These are phyloP conservation scores for Cucumis variabilis DNA, from an alignment of 331 rosid genomes.

Conservation along the genomic window DNA sequence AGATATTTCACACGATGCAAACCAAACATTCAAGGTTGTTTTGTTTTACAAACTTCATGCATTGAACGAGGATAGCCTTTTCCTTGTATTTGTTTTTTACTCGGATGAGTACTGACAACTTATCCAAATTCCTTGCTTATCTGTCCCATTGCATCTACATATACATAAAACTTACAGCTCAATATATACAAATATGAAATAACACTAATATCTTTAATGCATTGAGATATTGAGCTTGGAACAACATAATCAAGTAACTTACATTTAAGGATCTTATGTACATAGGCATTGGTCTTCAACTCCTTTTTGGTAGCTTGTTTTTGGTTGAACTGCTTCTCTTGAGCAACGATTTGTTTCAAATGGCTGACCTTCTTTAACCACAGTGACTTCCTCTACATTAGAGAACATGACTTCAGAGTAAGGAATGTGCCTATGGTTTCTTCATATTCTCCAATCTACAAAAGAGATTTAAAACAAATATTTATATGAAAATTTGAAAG, in stretches of 20 bases:
- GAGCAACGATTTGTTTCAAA: conserved; percentile 65
- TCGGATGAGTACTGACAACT: no score
- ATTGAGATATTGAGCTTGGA: conserved; percentile 28
- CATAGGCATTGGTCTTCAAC: conserved; percentile 54
- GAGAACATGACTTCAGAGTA: not conserved
- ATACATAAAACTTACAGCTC: not conserved
- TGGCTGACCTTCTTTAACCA: conserved; percentile 70
- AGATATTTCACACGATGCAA: no score
- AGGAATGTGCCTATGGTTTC: conserved; percentile 74
- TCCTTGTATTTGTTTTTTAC: no score
- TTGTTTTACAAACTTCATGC: no score
- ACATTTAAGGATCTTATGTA: conserved; percentile 68
- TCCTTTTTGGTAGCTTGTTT: conserved; percentile 57
- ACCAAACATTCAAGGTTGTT: no score
- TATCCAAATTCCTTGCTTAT: no score
- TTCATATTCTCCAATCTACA: conserved; percentile 71
- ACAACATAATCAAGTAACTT: conserved; percentile 54
- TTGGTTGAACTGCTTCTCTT: conserved; percentile 64
- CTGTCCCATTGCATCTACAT: not conserved
- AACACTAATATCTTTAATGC: not conserved
- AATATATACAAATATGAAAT: not conserved
- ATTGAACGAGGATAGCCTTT: no score
- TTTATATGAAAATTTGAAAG: not conserved
- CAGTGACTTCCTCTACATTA: conserved; percentile 53
- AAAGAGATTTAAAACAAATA: not conserved